Percentiles rank a stretch among this genome's conserved stretches.
Evolutionary conservation across 768 basidiomycete genomes (phyloP).

Genomic region (Panellus pusillus): DNA sequence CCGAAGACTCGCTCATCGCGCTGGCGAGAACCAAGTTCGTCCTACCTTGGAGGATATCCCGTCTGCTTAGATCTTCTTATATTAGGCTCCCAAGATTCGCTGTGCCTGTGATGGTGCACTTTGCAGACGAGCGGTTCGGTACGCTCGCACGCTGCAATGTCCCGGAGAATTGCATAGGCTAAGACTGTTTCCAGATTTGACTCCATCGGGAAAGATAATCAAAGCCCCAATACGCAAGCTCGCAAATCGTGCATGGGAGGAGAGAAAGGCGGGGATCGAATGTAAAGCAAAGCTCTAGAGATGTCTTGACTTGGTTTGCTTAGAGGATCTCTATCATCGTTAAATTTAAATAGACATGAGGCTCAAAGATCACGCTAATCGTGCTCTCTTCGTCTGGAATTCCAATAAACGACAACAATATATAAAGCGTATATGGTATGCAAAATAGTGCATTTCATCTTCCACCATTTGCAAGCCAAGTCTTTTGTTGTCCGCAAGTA

Average conservation of each 20-base stretch:
- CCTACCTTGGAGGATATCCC: constrained; percentile 10
- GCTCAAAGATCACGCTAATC: too few species aligned
- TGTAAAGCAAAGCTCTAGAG: constrained; percentile 2
- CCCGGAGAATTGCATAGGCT: neutral
- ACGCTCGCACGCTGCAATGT: constrained; percentile 18
- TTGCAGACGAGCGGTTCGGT: constrained; percentile 50
- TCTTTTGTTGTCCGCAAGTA: constrained; percentile 84
- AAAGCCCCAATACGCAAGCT: constrained; percentile 51
- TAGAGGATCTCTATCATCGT: too few species aligned
- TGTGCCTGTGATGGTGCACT: constrained; percentile 60
- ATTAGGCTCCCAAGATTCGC: constrained; percentile 54
- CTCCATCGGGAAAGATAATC: constrained; percentile 58
- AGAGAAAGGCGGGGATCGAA: constrained; percentile 21
- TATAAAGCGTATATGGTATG: too few species aligned
- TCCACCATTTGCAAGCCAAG: constrained; percentile 85
- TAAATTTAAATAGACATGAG: too few species aligned
- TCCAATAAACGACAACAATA: neutral
- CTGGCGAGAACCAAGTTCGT: constrained; percentile 44
- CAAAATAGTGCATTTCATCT: neutral
- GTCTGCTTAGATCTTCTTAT: neutral
- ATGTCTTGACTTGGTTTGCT: too few species aligned
- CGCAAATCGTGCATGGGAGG: constrained; percentile 44
- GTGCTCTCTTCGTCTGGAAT: neutral
- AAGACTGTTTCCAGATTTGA: constrained; percentile 40
- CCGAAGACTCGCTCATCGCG: constrained; percentile 49